Evolutionary conservation across 176 grass and related monocot species (phyloP).

Genomic region (Oryza nivara): DNA sequence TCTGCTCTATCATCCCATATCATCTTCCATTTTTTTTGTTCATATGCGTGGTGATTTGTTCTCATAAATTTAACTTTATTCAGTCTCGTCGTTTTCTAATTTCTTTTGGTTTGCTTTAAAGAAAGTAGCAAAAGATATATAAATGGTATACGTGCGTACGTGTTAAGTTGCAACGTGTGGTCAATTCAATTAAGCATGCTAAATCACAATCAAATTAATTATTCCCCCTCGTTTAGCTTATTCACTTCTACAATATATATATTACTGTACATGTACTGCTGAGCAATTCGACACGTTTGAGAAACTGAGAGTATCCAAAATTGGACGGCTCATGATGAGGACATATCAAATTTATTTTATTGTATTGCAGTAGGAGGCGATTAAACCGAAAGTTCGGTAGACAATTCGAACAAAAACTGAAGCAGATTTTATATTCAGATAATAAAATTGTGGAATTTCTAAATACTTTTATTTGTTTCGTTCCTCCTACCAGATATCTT

Average conservation of each 20-base stretch:
- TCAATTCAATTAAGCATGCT: background rate
- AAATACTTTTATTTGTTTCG: background rate
- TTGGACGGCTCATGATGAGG: background rate
- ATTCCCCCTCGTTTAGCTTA: slow-evolving; percentile 13
- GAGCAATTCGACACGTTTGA: slow-evolving; percentile 15
- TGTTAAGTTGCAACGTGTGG: background rate
- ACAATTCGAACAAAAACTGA: background rate
- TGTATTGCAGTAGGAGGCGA: background rate
- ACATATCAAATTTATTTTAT: no score
- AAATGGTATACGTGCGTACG: background rate
- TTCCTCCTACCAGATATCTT: background rate
- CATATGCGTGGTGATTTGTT: background rate
- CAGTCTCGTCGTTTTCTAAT: slow-evolving; percentile 34
- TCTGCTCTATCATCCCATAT: background rate
- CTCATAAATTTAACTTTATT: background rate
- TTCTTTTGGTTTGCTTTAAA: slow-evolving; percentile 26
- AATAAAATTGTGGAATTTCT: background rate
- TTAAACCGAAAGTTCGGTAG: background rate
- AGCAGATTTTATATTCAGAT: background rate
- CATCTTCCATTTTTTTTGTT: background rate
- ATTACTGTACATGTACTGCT: background rate
- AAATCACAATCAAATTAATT: slow-evolving; percentile 33
- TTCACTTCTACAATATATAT: background rate
- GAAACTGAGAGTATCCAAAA: background rate
- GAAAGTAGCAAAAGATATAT: background rate